Evolutionary conservation across 1,284 basidiomycete genomes (phyloP).

Genomic region (Boletus mariae): DNA sequence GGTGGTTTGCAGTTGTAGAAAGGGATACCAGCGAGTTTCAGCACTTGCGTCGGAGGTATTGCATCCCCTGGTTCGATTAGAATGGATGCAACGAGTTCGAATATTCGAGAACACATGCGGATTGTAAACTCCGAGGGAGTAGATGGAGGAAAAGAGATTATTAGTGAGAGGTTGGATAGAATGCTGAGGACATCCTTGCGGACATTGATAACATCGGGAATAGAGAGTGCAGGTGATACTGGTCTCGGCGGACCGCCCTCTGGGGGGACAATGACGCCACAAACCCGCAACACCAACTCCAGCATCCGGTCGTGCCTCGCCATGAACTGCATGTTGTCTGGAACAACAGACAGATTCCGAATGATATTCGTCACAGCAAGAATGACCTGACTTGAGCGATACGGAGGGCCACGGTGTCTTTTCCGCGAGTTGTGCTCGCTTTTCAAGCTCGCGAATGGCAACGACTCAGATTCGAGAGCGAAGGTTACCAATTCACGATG

Average conservation of each 20-base stretch:
- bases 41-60: conserved; percentile 55
- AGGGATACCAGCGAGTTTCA: conserved; percentile 48
- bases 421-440: conserved; percentile 47
- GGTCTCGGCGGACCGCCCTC: conserved; percentile 44
- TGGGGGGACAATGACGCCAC: conserved; percentile 41
- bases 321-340: conserved; percentile 72
- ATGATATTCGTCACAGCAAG: conserved; percentile 78
- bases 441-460: conserved; percentile 56
- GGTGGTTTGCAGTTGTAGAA: conserved; percentile 50
- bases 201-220: conserved; percentile 68
- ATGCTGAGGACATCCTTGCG: conserved; percentile 79
- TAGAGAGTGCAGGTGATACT: conserved; percentile 54
- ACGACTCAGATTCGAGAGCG: conserved; percentile 53
- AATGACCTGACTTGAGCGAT: conserved; percentile 67
- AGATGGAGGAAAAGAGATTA: conserved; percentile 45
- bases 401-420: conserved; percentile 46
- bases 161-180: conserved; percentile 61
- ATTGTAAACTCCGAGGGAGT: conserved; percentile 36
- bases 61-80: conserved; percentile 69
- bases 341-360: conserved; percentile 77
- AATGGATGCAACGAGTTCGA: conserved; percentile 73
- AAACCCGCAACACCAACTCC: conserved; percentile 67
- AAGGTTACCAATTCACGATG: conserved; percentile 61
- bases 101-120: conserved; percentile 53
- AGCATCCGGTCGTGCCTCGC: conserved; percentile 64